Evolutionary conservation across 148 eudicot species (phyloP).

Genomic region (Chenopodium album): DNA sequence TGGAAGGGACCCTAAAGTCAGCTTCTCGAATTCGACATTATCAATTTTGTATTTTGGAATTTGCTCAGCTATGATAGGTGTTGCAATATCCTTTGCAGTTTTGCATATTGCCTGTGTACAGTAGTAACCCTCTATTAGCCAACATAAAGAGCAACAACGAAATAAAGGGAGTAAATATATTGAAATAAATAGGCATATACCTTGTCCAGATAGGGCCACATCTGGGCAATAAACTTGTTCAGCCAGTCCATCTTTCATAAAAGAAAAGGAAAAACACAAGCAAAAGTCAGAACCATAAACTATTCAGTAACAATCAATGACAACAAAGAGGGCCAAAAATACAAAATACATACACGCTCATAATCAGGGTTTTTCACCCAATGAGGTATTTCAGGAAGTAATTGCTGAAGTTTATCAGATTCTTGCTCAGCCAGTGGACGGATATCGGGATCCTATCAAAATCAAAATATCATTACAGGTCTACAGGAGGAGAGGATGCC

Average conservation of each 20-base stretch:
- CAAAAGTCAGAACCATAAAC: constrained; percentile 16
- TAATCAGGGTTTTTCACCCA: constrained; percentile 93
- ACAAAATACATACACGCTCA: constrained; percentile 64
- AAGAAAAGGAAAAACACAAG: constrained; percentile 15
- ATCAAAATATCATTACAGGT: constrained; percentile 1
- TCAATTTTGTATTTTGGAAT: constrained; percentile 86
- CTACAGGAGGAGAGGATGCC: neutral
- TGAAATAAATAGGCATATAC: constrained; percentile 32
- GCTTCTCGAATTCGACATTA: constrained; percentile 66
- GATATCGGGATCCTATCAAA: constrained; percentile 64
- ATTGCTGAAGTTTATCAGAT: constrained; percentile 47
- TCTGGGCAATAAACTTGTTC: constrained; percentile 67
- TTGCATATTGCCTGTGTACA: constrained; percentile 76
- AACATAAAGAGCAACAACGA: neutral
- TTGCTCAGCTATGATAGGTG: constrained; percentile 87
- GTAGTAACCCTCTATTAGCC: constrained; percentile 1
- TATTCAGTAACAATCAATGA: constrained; percentile 8
- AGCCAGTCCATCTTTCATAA: constrained; percentile 72
- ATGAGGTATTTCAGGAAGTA: constrained; percentile 82
- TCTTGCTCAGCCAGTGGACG: constrained; percentile 78
- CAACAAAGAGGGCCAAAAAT: constrained; percentile 7
- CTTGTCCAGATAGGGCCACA: constrained; percentile 96
- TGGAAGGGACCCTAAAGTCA: constrained; percentile 78
- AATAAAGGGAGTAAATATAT: neutral
- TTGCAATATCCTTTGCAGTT: constrained; percentile 67